Evolutionary conservation across 2,329 filamentous ascomycete genomes (phyloP).

Genomic region (Fusarium scirpi): DNA sequence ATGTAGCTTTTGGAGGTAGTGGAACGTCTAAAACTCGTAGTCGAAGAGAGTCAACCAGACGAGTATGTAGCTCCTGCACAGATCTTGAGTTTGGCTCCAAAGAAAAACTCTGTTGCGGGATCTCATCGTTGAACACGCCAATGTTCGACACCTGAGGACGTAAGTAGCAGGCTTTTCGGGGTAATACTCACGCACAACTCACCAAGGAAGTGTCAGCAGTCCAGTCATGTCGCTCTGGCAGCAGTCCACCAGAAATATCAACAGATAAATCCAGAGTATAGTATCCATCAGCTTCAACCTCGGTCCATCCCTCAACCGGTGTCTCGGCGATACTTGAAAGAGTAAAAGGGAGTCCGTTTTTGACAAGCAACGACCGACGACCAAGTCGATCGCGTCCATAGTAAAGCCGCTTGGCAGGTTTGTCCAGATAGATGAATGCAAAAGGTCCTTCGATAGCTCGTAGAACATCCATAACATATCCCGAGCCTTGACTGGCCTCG

Average conservation of each 20-base stretch:
- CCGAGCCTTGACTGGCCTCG: conserved; percentile 52
- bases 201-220: conserved; percentile 57
- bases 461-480: conserved; percentile 63
- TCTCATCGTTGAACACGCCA: conserved; percentile 62
- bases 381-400: conserved; percentile 91
- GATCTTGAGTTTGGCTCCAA: conserved; percentile 56
- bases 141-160: conserved; percentile 64
- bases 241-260: conserved; percentile 7
- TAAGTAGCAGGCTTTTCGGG: conserved; percentile 56
- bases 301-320: conserved; percentile 69
- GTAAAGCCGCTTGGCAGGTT: conserved; percentile 70
- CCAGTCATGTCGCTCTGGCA: conserved; percentile 49
- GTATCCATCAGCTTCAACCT: conserved; percentile 87
- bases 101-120: conserved; percentile 52
- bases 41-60: conserved; percentile 71
- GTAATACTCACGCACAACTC: conserved; percentile 50
- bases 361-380: conserved; percentile 80
- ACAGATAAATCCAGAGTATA: conserved; percentile 72
- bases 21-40: conserved; percentile 76
- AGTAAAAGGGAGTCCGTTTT: conserved; percentile 62
- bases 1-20: conserved; percentile 58
- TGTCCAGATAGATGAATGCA: conserved; percentile 87
- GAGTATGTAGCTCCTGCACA: conserved; percentile 64
- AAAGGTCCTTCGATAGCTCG: conserved; percentile 82
- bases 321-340: conserved; percentile 78